phyloP scores from a whole-genome alignment of 441 rosid species.

The Euphorbia corollata region DNA sequence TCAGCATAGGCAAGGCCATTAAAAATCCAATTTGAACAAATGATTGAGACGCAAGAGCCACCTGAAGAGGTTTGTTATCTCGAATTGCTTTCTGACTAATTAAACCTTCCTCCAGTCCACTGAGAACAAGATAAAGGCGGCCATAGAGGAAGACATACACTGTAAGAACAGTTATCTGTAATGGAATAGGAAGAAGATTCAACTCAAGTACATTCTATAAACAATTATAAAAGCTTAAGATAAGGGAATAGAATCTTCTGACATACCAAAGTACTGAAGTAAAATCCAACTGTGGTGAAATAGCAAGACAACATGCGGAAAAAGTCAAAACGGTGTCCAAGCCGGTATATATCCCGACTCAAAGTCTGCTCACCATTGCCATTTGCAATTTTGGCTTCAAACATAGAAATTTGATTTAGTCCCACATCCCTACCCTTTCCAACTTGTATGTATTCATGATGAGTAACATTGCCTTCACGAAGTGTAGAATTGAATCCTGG shows the following conservation, averaged over 20 bases:
- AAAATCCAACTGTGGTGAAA: conserved; percentile 95
- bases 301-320: conserved; percentile 98
- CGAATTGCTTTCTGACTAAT: conserved; percentile 64
- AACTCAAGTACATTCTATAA: neutral
- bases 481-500: conserved; percentile 97
- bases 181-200: conserved; percentile 22
- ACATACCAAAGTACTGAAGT: conserved; percentile 88
- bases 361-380: conserved; percentile 99
- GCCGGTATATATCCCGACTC: conserved; percentile 92
- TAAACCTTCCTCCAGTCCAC: conserved; percentile 91
- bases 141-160: conserved; percentile 98
- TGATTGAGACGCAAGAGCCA: conserved; percentile 99
- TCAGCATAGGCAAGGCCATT: conserved; percentile 98
- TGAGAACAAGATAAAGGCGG: conserved; percentile 94
- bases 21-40: conserved; percentile 94
- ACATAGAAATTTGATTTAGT: conserved; percentile 96
- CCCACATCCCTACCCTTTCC: conserved; percentile 99
- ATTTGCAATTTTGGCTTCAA: conserved; percentile 98
- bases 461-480: conserved; percentile 98
- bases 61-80: conserved; percentile 89
- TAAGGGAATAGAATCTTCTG: conserved; percentile 9
- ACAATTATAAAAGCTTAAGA: conserved; percentile 4
- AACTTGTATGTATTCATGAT: conserved; percentile 99
- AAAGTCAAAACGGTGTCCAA: conserved; percentile 97
- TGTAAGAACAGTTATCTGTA: conserved; percentile 91